These are phyloP conservation scores for Lactifluus piperatus DNA, from an alignment of 768 basidiomycete species.

Conservation along the genomic window DNA sequence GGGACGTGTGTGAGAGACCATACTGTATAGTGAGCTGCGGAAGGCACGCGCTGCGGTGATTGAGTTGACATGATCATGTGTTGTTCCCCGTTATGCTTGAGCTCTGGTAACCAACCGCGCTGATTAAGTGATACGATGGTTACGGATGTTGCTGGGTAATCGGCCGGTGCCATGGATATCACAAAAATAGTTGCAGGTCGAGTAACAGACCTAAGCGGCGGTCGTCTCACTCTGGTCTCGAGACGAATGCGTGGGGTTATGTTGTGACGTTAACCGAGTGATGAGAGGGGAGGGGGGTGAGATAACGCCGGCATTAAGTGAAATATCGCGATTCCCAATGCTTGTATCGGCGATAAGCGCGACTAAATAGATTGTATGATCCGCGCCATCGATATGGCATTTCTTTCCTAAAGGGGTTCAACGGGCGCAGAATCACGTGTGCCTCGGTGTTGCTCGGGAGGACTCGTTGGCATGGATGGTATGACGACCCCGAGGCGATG, in stretches of 20 bases:
- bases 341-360: slow-evolving; percentile 8
- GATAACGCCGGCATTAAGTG: background rate
- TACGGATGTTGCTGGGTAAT: background rate
- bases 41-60: background rate
- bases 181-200: background rate
- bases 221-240: background rate
- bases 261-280: background rate
- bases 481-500: slow-evolving; percentile 8
- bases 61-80: background rate
- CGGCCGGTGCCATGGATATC: background rate
- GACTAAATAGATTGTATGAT: slow-evolving; percentile 12
- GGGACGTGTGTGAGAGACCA: background rate
- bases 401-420: slow-evolving; percentile 2
- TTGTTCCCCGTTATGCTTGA: background rate
- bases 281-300: background rate
- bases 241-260: background rate
- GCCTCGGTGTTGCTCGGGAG: slow-evolving; percentile 9
- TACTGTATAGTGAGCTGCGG: background rate
- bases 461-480: background rate
- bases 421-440: slow-evolving; percentile 13
- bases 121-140: background rate
- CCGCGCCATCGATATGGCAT: slow-evolving; percentile 15
- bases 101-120: background rate
- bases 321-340: background rate
- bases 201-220: background rate